A percentile compares a stretch with the other conserved stretches of the same genome.
phyloP scores from a whole-genome alignment of 768 basidiomycete species.

The Coprinopsis sp. region DNA sequence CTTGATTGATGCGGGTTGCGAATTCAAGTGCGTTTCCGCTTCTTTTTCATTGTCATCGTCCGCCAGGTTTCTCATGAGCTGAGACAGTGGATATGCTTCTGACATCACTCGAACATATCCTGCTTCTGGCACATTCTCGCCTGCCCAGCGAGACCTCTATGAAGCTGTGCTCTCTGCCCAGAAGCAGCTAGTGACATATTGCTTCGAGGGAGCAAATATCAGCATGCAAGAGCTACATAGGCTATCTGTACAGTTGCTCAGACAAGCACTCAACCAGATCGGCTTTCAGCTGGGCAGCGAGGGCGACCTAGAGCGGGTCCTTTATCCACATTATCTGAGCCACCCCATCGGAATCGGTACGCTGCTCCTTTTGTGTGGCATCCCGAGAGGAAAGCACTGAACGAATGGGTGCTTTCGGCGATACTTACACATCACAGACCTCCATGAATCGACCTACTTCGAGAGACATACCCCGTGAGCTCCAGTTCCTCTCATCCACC shows the following conservation, averaged over 20 bases:
- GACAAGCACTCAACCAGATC: slow-evolving; percentile 70
- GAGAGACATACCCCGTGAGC: slow-evolving; percentile 53
- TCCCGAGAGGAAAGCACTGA: no score
- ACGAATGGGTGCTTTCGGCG: slow-evolving; percentile 1
- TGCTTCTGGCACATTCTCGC: slow-evolving; percentile 72
- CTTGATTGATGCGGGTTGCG: slow-evolving; percentile 89
- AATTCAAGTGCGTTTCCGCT: slow-evolving; percentile 60
- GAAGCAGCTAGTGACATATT: slow-evolving; percentile 59
- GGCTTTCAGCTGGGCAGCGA: slow-evolving; percentile 57
- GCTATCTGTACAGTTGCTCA: slow-evolving; percentile 60
- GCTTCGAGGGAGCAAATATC: slow-evolving; percentile 51
- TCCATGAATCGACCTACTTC: slow-evolving; percentile 77
- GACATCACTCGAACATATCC: slow-evolving; percentile 96
- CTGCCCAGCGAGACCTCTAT: slow-evolving; percentile 83
- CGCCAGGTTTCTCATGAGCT: slow-evolving; percentile 2
- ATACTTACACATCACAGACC: slow-evolving; percentile 43
- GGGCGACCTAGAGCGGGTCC: slow-evolving; percentile 59
- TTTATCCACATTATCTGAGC: slow-evolving; percentile 92
- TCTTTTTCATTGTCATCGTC: slow-evolving; percentile 3
- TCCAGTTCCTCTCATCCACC: not conserved
- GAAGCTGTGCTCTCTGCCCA: slow-evolving; percentile 68
- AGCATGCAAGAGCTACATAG: slow-evolving; percentile 77
- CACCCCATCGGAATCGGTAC: slow-evolving; percentile 89
- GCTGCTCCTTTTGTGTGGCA: no score
- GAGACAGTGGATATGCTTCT: slow-evolving; percentile 78